phyloP scores from a whole-genome alignment of 225 moss, liverwort and hornwort genomes.

The Physcomitrium patens region DNA sequence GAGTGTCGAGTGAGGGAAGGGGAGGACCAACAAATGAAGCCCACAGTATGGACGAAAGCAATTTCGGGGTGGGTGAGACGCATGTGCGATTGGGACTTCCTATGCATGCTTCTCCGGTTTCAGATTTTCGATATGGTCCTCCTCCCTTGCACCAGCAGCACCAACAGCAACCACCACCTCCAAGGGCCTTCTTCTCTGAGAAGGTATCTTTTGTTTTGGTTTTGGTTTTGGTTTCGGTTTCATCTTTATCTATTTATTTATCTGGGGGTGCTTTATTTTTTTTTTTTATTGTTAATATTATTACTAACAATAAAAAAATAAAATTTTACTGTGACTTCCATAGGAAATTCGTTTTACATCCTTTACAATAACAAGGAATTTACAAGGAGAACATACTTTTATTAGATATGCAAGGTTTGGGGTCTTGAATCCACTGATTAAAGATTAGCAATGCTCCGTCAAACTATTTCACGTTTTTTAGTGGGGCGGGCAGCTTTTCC shows the following conservation, averaged over 20 bases:
- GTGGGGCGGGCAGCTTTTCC: background rate
- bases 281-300: no score
- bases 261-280: no score
- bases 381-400: background rate
- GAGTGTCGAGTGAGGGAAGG: constrained; percentile 66
- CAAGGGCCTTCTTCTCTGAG: constrained; percentile 61
- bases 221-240: no score
- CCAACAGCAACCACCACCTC: constrained; percentile 50
- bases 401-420: constrained; percentile 11
- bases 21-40: constrained; percentile 53
- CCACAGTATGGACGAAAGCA: constrained; percentile 70
- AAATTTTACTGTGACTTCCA: no score
- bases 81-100: constrained; percentile 64
- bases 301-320: no score
- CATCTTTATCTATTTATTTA: no score
- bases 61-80: constrained; percentile 60
- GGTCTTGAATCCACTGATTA: constrained; percentile 23
- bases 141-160: constrained; percentile 57
- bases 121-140: constrained; percentile 60
- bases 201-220: constrained; percentile 51
- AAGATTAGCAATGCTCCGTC: background rate
- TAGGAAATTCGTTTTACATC: no score
- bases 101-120: constrained; percentile 66
- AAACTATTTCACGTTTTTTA: background rate
- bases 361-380: background rate